Evolutionary conservation across 371 early-diverging fungal genomes (phyloP).

Genomic region (Rhizomucor pusillus): DNA sequence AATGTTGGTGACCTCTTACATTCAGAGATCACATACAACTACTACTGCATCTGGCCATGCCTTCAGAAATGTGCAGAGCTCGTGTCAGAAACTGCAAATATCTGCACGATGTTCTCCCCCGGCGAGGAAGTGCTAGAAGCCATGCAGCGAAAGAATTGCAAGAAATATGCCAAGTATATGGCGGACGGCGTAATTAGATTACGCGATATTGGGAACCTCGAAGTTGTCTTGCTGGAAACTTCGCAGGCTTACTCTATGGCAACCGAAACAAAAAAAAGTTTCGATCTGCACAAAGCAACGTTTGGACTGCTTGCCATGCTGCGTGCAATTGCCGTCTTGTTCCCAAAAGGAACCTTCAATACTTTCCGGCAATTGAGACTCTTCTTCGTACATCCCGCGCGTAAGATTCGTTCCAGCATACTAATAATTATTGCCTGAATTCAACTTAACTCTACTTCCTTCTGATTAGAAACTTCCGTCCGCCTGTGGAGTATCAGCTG

Average conservation of each 20-base stretch:
- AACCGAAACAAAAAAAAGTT: not conserved
- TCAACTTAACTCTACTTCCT: not conserved
- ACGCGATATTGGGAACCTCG: not conserved
- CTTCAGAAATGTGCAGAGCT: not conserved
- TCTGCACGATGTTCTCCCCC: not conserved
- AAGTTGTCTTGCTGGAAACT: constrained; percentile 3
- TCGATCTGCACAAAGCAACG: not conserved
- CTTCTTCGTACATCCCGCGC: not conserved
- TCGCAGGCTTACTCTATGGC: not conserved
- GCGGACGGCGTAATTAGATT: not conserved
- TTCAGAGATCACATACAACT: not conserved
- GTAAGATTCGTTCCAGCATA: not conserved
- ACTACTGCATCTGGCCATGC: not conserved
- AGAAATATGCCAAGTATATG: no score
- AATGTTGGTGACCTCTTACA: not conserved
- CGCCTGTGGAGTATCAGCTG: not conserved
- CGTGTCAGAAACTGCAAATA: not conserved
- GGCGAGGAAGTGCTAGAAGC: not conserved
- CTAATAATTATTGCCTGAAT: not conserved
- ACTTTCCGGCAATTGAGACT: not conserved
- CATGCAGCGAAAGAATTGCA: not conserved
- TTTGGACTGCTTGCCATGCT: constrained; percentile 5
- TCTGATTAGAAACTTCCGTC: not conserved
- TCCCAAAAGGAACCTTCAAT: not conserved
- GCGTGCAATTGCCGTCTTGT: not conserved